Evolutionary conservation across 495 filamentous ascomycete species (phyloP).

Genomic region (Pyrenula massariospora): DNA sequence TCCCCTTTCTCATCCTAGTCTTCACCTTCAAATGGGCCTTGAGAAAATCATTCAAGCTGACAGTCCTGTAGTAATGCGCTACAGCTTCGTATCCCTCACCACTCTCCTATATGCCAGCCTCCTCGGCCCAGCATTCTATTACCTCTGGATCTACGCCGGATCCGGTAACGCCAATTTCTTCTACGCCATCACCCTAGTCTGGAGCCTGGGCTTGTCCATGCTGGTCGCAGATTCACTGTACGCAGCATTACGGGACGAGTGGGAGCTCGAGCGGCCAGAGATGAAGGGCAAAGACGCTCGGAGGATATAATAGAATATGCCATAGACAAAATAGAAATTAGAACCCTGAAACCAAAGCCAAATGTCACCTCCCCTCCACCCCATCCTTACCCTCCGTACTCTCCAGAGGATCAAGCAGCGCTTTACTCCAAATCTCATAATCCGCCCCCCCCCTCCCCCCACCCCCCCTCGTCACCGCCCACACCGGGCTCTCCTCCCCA

Average conservation of each 20-base stretch:
- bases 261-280: conserved; percentile 85
- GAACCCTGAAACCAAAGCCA: background rate
- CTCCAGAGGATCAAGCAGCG: conserved; percentile 11
- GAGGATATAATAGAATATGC: conserved; percentile 51
- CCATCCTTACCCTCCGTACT: conserved; percentile 3
- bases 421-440: conserved; percentile 64
- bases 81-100: conserved; percentile 74
- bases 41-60: conserved; percentile 6
- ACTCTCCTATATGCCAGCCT: conserved; percentile 77
- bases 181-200: conserved; percentile 96
- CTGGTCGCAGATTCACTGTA: conserved; percentile 77
- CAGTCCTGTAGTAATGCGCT: conserved; percentile 63
- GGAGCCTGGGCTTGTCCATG: conserved; percentile 77
- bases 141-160: conserved; percentile 97
- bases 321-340: background rate
- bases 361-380: background rate
- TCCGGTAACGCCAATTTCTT: conserved; percentile 99
- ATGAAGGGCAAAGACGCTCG: conserved; percentile 74
- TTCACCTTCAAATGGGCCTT: background rate
- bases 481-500: conserved; percentile 46
- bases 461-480: conserved; percentile 48
- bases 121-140: conserved; percentile 89
- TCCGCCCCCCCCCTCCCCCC: conserved; percentile 52
- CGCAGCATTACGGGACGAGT: conserved; percentile 82
- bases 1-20: too few species aligned